Percentiles rank a stretch among this genome's conserved stretches.
Evolutionary conservation across 2,329 filamentous ascomycete genomes (phyloP).

Genomic region (Fusarium transvaalense): DNA sequence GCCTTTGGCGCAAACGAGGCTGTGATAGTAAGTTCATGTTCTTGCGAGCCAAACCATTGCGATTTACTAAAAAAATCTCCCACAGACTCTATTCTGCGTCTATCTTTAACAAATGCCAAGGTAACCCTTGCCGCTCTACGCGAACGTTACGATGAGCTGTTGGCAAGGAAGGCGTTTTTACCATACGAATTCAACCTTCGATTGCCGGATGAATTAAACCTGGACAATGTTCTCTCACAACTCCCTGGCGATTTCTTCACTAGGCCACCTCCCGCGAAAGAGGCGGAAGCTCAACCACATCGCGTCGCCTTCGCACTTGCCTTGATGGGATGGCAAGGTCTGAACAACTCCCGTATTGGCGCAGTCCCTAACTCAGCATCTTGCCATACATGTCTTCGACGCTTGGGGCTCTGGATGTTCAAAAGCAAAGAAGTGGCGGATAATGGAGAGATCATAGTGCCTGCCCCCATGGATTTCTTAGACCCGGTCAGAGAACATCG

Average conservation of each 20-base stretch:
- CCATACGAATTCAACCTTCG: constrained; percentile 73
- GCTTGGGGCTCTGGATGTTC: constrained; percentile 95
- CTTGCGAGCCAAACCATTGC: constrained; percentile 16
- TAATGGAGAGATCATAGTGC: constrained; percentile 64
- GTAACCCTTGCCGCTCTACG: constrained; percentile 69
- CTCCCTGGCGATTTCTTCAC: constrained; percentile 69
- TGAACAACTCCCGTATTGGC: constrained; percentile 66
- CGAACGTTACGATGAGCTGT: constrained; percentile 74
- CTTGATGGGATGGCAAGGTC: constrained; percentile 81
- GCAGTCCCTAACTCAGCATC: constrained; percentile 78
- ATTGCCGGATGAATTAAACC: constrained; percentile 64
- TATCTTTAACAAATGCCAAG: constrained; percentile 73
- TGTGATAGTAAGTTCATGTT: constrained; percentile 75
- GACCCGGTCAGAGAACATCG: constrained; percentile 80
- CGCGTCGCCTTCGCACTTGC: constrained; percentile 76
- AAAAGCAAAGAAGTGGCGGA: constrained; percentile 76
- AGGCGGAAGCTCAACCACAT: constrained; percentile 58
- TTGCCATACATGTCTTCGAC: constrained; percentile 88
- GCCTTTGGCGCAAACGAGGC: constrained; percentile 87
- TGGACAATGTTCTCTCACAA: constrained; percentile 63
- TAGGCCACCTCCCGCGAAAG: constrained; percentile 53
- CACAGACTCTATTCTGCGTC: constrained; percentile 69
- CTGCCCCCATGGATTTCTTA: constrained; percentile 74
- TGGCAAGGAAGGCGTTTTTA: constrained; percentile 65
- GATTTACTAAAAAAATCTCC: constrained; percentile 40